These are phyloP conservation scores for Talaromyces rugulosus DNA, from an alignment of 2,329 filamentous ascomycete genomes.

Conservation along the genomic window DNA sequence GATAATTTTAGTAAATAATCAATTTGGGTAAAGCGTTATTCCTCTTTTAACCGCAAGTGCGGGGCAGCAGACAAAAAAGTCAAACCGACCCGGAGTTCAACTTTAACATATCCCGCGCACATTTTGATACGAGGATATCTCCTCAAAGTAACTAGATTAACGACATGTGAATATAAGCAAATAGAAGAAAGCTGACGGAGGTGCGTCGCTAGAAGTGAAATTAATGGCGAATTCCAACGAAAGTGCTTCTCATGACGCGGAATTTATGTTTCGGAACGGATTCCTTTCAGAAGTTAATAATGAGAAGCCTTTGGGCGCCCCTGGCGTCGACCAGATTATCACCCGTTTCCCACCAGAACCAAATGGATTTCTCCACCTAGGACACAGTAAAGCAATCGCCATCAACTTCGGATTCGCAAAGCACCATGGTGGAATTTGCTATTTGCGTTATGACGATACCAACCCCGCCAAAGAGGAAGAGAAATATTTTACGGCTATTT, in stretches of 20 bases:
- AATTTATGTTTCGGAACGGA: slow-evolving; percentile 69
- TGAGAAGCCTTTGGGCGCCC: slow-evolving; percentile 49
- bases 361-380: slow-evolving; percentile 66
- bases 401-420: slow-evolving; percentile 95
- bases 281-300: slow-evolving; percentile 71
- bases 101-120: background rate
- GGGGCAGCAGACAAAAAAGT: no score
- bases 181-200: background rate
- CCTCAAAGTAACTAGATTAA: background rate
- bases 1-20: no score
- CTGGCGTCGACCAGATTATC: slow-evolving; percentile 36
- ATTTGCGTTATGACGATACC: slow-evolving; percentile 85
- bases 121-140: no score
- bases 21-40: no score
- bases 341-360: slow-evolving; percentile 82
- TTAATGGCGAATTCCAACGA: background rate
- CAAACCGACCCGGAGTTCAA: no score
- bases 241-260: background rate
- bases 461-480: slow-evolving; percentile 93
- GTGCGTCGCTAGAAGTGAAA: background rate
- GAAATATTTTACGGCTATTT: slow-evolving; percentile 81
- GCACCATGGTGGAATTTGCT: slow-evolving; percentile 69
- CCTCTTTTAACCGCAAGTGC: no score
- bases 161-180: background rate
- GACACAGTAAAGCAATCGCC: slow-evolving; percentile 91